phyloP scores from a whole-genome alignment of 495 filamentous ascomycete species.

The Poronia punctata region DNA sequence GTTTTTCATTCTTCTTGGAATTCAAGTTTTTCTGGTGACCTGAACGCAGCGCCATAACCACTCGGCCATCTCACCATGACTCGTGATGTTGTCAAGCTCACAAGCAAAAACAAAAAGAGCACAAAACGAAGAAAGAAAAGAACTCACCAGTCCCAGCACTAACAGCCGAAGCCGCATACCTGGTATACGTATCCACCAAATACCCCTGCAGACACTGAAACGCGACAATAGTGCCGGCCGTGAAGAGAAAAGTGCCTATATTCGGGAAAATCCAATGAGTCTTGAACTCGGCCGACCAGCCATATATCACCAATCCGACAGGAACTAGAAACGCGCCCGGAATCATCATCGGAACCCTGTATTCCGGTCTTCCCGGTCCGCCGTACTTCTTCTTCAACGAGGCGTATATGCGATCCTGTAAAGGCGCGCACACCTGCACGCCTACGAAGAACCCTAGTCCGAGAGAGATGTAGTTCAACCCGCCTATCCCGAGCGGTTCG shows the following conservation, averaged over 20 bases:
- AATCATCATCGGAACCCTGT: conserved; percentile 54
- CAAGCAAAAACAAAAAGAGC: too few relatives aligned
- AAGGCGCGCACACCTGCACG: conserved; percentile 52
- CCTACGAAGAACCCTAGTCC: conserved; percentile 63
- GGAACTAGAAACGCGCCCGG: conserved; percentile 54
- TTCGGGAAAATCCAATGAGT: conserved; percentile 68
- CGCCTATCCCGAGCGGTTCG: conserved; percentile 52
- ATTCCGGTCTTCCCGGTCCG: conserved; percentile 50
- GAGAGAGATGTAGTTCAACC: conserved; percentile 65
- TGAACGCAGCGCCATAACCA: too few relatives aligned
- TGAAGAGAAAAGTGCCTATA: conserved; percentile 57
- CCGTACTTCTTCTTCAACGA: conserved; percentile 53
- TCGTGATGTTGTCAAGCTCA: too few relatives aligned
- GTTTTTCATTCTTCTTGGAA: too few relatives aligned
- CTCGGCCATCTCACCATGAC: too few relatives aligned
- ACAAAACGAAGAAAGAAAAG: too few relatives aligned
- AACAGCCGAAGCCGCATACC: conserved; percentile 66
- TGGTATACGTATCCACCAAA: conserved; percentile 69
- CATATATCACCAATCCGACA: conserved; percentile 63
- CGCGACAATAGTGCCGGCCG: conserved; percentile 51
- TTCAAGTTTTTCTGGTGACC: too few relatives aligned
- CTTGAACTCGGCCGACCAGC: conserved; percentile 57
- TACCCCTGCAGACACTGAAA: conserved; percentile 72
- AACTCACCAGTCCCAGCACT: conserved; percentile 57
- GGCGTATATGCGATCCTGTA: conserved; percentile 60